A percentile compares a stretch with the other conserved stretches of the same genome.
Conservation (phyloP, 768 basidiomycete species). For the Tricholoma sp. region DNA sequence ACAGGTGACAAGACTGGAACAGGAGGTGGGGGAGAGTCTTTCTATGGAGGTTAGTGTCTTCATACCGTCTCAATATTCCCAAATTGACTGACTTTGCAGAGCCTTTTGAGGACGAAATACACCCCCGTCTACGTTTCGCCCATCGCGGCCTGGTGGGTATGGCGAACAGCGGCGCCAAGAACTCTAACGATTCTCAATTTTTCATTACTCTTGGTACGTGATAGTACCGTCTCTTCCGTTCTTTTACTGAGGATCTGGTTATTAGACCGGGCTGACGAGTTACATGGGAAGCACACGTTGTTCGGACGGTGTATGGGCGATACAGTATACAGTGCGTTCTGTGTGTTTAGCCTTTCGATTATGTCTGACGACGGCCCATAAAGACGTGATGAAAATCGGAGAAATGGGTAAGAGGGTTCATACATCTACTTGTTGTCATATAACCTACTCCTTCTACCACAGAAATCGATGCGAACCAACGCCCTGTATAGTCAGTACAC, state of each 20-base stretch:
- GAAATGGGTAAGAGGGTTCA: constrained; percentile 61
- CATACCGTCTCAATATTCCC: background rate
- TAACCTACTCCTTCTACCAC: constrained; percentile 4
- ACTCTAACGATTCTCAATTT: constrained; percentile 93
- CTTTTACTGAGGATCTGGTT: background rate
- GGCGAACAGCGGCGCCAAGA: constrained; percentile 85
- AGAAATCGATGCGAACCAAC: constrained; percentile 73
- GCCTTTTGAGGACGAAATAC: constrained; percentile 92
- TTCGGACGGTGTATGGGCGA: constrained; percentile 90
- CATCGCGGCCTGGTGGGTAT: constrained; percentile 92
- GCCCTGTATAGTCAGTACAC: constrained; percentile 70
- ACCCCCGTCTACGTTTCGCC: constrained; percentile 82
- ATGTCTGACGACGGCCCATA: background rate
- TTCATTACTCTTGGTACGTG: constrained; percentile 83
- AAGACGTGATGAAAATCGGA: constrained; percentile 90
- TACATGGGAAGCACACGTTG: constrained; percentile 91
- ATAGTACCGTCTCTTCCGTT: background rate
- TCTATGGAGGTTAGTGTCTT: constrained; percentile 72
- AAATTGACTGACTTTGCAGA: constrained; percentile 38
- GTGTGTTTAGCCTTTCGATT: background rate
- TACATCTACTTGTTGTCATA: background rate
- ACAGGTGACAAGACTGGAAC: constrained; percentile 92
- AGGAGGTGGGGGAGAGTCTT: constrained; percentile 89
- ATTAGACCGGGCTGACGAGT: constrained; percentile 82
- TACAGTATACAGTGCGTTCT: constrained; percentile 76